Evolutionary conservation across 345 rosid species (phyloP).

Genomic region (Hibiscus mutabilis): DNA sequence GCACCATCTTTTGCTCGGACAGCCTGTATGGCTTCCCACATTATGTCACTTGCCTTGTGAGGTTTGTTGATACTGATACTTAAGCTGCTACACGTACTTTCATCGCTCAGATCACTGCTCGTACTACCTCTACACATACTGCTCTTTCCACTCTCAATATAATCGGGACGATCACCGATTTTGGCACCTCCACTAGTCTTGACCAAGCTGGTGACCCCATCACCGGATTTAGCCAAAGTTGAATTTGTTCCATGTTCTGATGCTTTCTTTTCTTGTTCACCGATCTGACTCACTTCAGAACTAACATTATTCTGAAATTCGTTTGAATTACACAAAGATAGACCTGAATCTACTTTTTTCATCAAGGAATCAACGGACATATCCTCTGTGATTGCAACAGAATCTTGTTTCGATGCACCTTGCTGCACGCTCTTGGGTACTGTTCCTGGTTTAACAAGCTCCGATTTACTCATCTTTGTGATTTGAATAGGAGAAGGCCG

Average conservation of each 20-base stretch:
- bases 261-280: conserved; percentile 26
- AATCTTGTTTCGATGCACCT: conserved; percentile 23
- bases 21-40: conserved; percentile 81
- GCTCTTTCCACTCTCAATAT: conserved; percentile 43
- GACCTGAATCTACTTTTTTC: conserved; percentile 42
- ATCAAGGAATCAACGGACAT: conserved; percentile 28
- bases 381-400: conserved; percentile 15
- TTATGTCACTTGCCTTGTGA: conserved; percentile 68
- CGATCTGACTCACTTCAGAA: conserved; percentile 16
- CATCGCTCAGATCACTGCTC: conserved; percentile 75
- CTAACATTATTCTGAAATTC: conserved; percentile 18
- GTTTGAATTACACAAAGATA: conserved; percentile 43
- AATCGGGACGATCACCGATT: conserved; percentile 35
- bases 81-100: conserved; percentile 63
- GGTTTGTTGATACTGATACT: conserved; percentile 57
- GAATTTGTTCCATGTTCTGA: conserved; percentile 19
- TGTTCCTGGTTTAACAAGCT: conserved; percentile 21
- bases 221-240: conserved; percentile 27
- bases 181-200: conserved; percentile 40
- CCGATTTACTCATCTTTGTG: conserved; percentile 33
- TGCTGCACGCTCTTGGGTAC: conserved; percentile 18
- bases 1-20: conserved; percentile 56
- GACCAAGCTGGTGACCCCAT: conserved; percentile 28
- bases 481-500: conserved; percentile 27
- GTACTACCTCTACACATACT: conserved; percentile 56